These are phyloP conservation scores for Amanita rubescens DNA, from an alignment of 768 basidiomycete species.

Conservation along the genomic window DNA sequence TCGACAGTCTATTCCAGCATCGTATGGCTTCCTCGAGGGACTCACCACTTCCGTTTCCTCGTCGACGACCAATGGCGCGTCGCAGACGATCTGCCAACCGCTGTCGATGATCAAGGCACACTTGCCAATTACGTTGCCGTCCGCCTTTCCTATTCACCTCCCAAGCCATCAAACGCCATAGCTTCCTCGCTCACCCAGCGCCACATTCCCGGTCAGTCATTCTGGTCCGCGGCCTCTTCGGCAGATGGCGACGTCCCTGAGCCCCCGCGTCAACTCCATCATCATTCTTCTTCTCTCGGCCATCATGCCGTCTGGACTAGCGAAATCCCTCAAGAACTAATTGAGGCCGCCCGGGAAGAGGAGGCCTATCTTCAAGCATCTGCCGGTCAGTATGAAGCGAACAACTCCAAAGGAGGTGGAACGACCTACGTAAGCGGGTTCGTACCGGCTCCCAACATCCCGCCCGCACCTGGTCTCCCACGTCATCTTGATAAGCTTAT, in stretches of 20 bases:
- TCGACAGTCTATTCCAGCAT: slow-evolving; percentile 26
- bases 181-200: slow-evolving; percentile 9
- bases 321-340: slow-evolving; percentile 69
- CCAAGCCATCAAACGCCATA: slow-evolving; percentile 16
- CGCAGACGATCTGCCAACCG: slow-evolving; percentile 68
- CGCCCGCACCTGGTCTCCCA: slow-evolving; percentile 82
- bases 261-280: slow-evolving; percentile 5
- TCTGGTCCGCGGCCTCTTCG: slow-evolving; percentile 32
- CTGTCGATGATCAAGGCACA: slow-evolving; percentile 90
- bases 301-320: slow-evolving; percentile 57
- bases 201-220: slow-evolving; percentile 29
- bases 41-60: slow-evolving; percentile 91
- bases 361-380: slow-evolving; percentile 61
- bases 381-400: slow-evolving; percentile 25
- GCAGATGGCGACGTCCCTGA: slow-evolving; percentile 27
- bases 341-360: slow-evolving; percentile 77
- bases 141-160: slow-evolving; percentile 24
- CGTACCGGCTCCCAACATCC: slow-evolving; percentile 69
- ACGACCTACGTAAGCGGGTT: slow-evolving; percentile 28
- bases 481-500: slow-evolving; percentile 93
- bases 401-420: slow-evolving; percentile 12
- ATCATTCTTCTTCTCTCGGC: slow-evolving; percentile 11
- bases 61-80: slow-evolving; percentile 86
- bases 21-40: slow-evolving; percentile 71
- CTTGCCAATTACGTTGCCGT: slow-evolving; percentile 92